Evolutionary conservation across 2,329 filamentous ascomycete genomes (phyloP), one percentile per base, ranked within the genome.

Genomic region (Nemania serpens): DNA sequence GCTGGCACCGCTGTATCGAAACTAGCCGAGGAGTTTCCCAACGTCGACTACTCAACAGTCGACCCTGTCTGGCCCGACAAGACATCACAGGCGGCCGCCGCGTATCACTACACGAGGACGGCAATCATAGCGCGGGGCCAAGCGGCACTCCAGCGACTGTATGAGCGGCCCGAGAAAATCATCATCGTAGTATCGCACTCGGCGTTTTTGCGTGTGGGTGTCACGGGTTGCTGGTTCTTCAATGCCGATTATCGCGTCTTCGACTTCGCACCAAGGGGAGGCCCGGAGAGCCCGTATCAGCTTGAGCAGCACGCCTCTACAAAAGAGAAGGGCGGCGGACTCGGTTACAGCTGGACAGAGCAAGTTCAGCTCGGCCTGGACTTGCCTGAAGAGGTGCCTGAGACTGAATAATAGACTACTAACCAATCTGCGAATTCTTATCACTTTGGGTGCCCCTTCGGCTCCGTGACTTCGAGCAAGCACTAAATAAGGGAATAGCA

Each of bases 201-300:
- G 1, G 85, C 82, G 0, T 90, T 89, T 70, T 67, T 90, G 63
- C 76, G 86, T n/a, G 71, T 78, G 2, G 84, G 80, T 9, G 80
- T 89, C 7, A 81, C 79, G 9, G 82, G 85, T 1, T 77, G 76
- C 65, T 83, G 77, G 76, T 86, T 78, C 68, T 83, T 81, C 70
- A 89, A 89, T 63, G 83, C 82, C 11, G 87, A 90, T 68, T 90
- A 86, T 72, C 81, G 87, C 12, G 76, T 89, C 33, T 89, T 89
- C 67, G 80, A 84, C 17, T 85, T 86, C 33, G 68, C 61, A 17
- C 62, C 66, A 12, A 58, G 51, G 51, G 47, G 43, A 9, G 46
- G 61, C 2, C 64, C 73, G 2, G 74, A 74, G 5, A 74, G 71
- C 2, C 59, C 66, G 11, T 73, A 71, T 52, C 68, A 64, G 29